A percentile compares a stretch with the other conserved stretches of the same genome.
Conservation (phyloP, 306 rosid genomes). For the Prinsepia uniflora region DNA sequence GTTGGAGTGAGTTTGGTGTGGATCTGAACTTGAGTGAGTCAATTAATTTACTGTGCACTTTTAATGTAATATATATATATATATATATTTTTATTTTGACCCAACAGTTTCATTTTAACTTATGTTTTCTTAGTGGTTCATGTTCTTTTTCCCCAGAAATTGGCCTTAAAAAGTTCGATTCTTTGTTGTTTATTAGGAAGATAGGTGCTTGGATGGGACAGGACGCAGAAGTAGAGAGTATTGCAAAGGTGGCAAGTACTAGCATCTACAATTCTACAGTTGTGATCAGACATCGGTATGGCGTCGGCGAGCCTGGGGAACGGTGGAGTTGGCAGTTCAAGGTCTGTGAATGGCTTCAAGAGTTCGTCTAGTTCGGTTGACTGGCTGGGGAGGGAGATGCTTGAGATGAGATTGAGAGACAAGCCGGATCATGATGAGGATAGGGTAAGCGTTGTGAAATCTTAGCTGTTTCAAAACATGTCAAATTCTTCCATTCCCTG, state of each 20-base stretch:
- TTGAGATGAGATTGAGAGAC: conserved; percentile 80
- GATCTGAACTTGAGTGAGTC: conserved; percentile 16
- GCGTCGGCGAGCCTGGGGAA: conserved; percentile 88
- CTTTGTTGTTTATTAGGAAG: conserved; percentile 28
- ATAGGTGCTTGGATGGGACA: conserved; percentile 33
- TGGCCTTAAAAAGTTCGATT: not conserved
- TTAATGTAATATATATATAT: not conserved
- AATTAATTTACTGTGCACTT: not conserved
- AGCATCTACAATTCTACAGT: conserved; percentile 19
- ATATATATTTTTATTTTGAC: not conserved
- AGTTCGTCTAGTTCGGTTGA: conserved; percentile 85
- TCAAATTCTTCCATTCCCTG: conserved; percentile 9
- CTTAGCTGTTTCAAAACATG: not conserved
- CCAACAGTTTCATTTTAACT: not conserved
- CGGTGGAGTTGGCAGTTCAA: conserved; percentile 87
- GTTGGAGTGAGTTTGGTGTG: not conserved
- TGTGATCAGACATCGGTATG: conserved; percentile 36
- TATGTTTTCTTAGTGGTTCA: not conserved
- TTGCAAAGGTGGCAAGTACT: conserved; percentile 22
- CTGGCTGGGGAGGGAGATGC: conserved; percentile 99
- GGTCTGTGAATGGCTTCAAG: conserved; percentile 77
- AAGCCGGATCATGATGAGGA: conserved; percentile 54
- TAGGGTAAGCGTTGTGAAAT: conserved; percentile 43
- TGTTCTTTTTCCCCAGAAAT: not conserved
- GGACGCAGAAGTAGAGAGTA: conserved; percentile 23